Evolutionary conservation across 2,329 filamentous ascomycete genomes (phyloP).

Genomic region (Diaporthe velutina): DNA sequence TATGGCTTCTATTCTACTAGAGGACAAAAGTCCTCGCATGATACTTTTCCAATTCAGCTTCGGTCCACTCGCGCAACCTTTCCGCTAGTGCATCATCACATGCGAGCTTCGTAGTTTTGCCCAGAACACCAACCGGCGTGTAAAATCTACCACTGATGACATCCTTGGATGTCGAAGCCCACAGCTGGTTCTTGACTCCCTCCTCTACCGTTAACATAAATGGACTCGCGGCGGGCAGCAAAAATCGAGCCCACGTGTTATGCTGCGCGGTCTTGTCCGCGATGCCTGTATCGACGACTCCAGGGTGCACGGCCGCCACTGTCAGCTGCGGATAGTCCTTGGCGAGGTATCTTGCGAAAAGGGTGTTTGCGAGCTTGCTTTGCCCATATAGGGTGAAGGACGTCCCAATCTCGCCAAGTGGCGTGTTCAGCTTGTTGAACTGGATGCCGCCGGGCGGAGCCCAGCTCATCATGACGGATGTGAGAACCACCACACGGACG

Average conservation of each 20-base stretch:
- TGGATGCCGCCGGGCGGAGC: constrained; percentile 43
- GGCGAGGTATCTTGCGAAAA: constrained; percentile 47
- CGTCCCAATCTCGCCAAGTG: constrained; percentile 40
- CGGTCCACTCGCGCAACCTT: constrained; percentile 52
- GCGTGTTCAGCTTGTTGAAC: constrained; percentile 47
- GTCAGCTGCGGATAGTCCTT: constrained; percentile 43
- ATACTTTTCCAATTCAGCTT: constrained; percentile 47
- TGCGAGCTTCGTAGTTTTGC: constrained; percentile 25
- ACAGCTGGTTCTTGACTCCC: constrained; percentile 56
- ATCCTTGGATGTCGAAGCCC: constrained; percentile 50
- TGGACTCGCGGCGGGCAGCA: constrained; percentile 41
- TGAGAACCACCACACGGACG: constrained; percentile 47
- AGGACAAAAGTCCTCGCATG: background rate
- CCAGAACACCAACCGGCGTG: constrained; percentile 48
- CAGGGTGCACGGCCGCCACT: constrained; percentile 43
- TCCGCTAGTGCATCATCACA: constrained; percentile 45
- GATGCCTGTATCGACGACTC: constrained; percentile 39
- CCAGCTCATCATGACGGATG: constrained; percentile 45
- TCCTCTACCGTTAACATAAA: constrained; percentile 44
- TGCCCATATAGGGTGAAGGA: constrained; percentile 46
- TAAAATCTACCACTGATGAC: constrained; percentile 51
- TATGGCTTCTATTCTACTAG: background rate
- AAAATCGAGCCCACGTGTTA: constrained; percentile 28
- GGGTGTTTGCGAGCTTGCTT: constrained; percentile 49
- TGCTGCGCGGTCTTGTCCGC: constrained; percentile 38